A percentile compares a stretch with the other conserved stretches of the same genome.
phyloP scores from a whole-genome alignment of 2,329 filamentous ascomycete genomes.

The Trichophyton verrucosum region DNA sequence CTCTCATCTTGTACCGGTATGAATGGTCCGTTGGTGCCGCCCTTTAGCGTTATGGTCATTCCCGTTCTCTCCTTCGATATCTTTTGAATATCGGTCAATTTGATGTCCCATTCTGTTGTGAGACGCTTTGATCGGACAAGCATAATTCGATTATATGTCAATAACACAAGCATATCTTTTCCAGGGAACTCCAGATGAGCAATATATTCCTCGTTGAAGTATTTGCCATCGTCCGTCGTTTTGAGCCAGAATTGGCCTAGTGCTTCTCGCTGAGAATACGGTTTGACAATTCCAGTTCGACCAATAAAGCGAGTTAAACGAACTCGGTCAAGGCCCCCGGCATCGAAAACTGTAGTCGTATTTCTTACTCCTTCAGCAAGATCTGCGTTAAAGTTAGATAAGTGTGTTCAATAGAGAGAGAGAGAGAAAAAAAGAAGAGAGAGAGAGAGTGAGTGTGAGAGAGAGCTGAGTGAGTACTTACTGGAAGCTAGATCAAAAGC shows the following conservation, averaged over 20 bases:
- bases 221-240: slow-evolving; percentile 92
- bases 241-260: slow-evolving; percentile 98
- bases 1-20: slow-evolving; percentile 87
- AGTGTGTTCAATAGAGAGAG: background rate
- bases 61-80: slow-evolving; percentile 95
- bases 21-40: slow-evolving; percentile 86
- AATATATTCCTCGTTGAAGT: slow-evolving; percentile 96
- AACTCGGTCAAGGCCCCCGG: slow-evolving; percentile 83
- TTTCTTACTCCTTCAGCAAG: slow-evolving; percentile 96
- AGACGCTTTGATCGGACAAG: slow-evolving; percentile 77
- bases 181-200: slow-evolving; percentile 84
- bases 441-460: no score
- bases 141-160: slow-evolving; percentile 79
- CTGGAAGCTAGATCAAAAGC: slow-evolving; percentile 92
- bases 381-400: slow-evolving; percentile 32
- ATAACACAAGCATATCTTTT: slow-evolving; percentile 79
- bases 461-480: slow-evolving; percentile 17
- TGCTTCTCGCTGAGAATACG: slow-evolving; percentile 88
- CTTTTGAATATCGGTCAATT: slow-evolving; percentile 88
- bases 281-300: slow-evolving; percentile 81
- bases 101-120: slow-evolving; percentile 88
- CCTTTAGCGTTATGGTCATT: slow-evolving; percentile 75
- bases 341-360: slow-evolving; percentile 95
- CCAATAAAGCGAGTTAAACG: slow-evolving; percentile 89
- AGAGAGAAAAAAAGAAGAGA: background rate